A percentile compares a stretch with the other conserved stretches of the same genome.
These are phyloP conservation scores for Sordariomycetes sp. DNA, from an alignment of 2,329 filamentous ascomycete genomes.

Conservation along the genomic window DNA sequence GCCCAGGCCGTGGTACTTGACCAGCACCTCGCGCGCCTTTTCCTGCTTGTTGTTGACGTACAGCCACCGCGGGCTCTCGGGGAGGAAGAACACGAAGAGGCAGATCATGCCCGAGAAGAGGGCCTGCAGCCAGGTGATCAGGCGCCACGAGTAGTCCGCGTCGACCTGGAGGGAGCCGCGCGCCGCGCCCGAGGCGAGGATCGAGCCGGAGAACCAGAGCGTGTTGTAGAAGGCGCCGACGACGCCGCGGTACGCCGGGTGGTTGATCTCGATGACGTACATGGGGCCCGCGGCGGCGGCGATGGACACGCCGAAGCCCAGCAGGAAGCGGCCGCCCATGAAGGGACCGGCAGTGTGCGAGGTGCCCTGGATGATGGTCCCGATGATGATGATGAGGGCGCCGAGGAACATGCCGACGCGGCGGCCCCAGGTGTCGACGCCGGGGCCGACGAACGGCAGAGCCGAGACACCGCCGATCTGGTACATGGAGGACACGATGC, in stretches of 20 bases:
- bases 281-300: slow-evolving; percentile 48
- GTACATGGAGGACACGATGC: slow-evolving; percentile 40
- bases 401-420: slow-evolving; percentile 33
- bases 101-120: slow-evolving; percentile 27
- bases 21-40: slow-evolving; percentile 21
- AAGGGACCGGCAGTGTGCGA: slow-evolving; percentile 35
- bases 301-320: slow-evolving; percentile 49
- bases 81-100: slow-evolving; percentile 23
- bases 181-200: slow-evolving; percentile 33
- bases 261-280: slow-evolving; percentile 53
- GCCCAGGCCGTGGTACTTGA: slow-evolving; percentile 31
- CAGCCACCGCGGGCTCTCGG: slow-evolving; percentile 30
- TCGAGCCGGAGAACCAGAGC: slow-evolving; percentile 29
- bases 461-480: slow-evolving; percentile 37
- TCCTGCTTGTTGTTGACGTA: slow-evolving; percentile 27
- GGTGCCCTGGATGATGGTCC: slow-evolving; percentile 15
- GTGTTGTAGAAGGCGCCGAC: slow-evolving; percentile 46
- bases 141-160: slow-evolving; percentile 25
- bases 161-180: slow-evolving; percentile 28
- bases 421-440: slow-evolving; percentile 35
- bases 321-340: slow-evolving; percentile 42
- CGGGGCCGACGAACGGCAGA: slow-evolving; percentile 31
- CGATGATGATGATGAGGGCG: slow-evolving; percentile 26
- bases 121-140: slow-evolving; percentile 32
- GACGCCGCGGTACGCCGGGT: slow-evolving; percentile 51